Evolutionary conservation across 1,284 basidiomycete species (phyloP), one percentile per base, ranked within the genome.

Genomic region (Ustilago esculenta): DNA sequence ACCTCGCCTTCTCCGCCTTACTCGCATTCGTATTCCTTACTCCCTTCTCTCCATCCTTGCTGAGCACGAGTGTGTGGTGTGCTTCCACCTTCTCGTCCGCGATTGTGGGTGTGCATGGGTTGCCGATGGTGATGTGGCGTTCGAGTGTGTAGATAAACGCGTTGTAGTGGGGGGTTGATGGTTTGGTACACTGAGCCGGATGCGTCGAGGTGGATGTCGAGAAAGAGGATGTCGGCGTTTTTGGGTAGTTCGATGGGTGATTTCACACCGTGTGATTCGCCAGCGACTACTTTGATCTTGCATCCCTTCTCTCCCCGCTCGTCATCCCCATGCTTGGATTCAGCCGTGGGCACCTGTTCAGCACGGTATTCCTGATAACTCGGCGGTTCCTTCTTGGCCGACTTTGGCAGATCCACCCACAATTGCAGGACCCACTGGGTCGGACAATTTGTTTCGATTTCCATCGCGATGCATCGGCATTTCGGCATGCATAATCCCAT

Each of bases 401-500:
- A 81, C 73, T 90, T 89, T 0, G 94, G 95, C 15, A 98, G 85
- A 83, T 97, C 94, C 40, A 97, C 85, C 95, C 94, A 97, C 23
- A 98, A 87, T 78, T 98, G 94, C 34, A 98, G 85, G 7, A n/a
- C 92, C 94, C 25, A 77, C 86, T 79, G 75, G 93, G 86, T 81
- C 91, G 84, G 90, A 88, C 4, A 79, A 42, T 33, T 68, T 67
- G 34, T 71, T 68, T 7, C 76, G 75, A 2, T 84, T 66, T n/a
- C 87, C 88, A 20, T 85, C 83, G 6, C 84, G 87, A 67, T 90
- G 89, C 5, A 92, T 85, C 3, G 95, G 94, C 91, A 97, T 96
- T 83, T 86, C 82, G 33, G 81, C 78, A 56, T 84, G 84, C 65
- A 76, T 68, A 42, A 76, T 75, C 5, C 75, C 75, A 4, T 54